phyloP scores from a whole-genome alignment of 2,329 filamentous ascomycete species.

The Penicillium sp. region DNA sequence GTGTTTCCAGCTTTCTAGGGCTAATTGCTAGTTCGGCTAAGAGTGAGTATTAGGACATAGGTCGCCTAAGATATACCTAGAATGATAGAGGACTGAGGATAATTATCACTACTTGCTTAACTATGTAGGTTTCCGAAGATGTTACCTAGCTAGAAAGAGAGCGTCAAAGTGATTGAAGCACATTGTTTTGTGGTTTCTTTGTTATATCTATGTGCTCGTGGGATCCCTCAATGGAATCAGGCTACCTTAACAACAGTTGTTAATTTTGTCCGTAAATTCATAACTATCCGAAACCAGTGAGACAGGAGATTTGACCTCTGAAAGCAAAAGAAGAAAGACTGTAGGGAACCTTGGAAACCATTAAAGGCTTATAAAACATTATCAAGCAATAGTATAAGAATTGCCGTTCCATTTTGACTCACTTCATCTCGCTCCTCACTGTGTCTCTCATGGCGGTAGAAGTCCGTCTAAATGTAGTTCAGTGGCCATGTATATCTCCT shows the following conservation, averaged over 20 bases:
- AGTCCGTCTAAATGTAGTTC: too few species aligned
- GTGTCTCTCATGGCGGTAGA: background rate
- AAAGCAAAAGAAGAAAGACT: background rate
- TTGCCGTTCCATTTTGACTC: too few species aligned
- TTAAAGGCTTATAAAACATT: too few species aligned
- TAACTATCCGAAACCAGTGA: background rate
- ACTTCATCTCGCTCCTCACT: background rate
- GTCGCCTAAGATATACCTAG: too few species aligned
- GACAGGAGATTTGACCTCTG: background rate
- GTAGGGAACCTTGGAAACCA: too few species aligned
- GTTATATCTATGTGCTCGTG: too few species aligned
- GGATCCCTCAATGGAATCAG: background rate
- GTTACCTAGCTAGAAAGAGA: too few species aligned
- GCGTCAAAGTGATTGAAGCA: background rate
- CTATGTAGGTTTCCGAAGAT: background rate
- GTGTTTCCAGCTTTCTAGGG: background rate
- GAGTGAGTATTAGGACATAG: background rate
- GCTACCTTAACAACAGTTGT: background rate
- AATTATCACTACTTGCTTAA: background rate
- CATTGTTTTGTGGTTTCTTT: background rate
- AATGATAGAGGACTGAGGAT: too few species aligned
- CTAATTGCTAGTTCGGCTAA: too few species aligned
- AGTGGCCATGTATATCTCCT: background rate
- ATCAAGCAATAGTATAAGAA: background rate
- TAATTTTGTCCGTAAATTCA: background rate